phyloP scores from a whole-genome alignment of 371 early-diverging fungal genomes.

The Mortierella sp. region DNA sequence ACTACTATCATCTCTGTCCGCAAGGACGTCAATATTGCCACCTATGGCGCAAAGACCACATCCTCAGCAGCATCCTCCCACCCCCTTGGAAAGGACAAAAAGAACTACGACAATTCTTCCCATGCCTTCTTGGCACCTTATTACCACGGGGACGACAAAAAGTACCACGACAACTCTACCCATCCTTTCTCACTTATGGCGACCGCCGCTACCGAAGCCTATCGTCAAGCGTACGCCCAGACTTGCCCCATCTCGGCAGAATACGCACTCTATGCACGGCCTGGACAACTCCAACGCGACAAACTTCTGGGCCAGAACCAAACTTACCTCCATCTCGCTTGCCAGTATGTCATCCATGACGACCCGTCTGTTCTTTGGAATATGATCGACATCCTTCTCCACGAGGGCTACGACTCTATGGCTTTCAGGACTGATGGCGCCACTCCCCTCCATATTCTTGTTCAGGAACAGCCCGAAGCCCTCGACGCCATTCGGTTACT shows the following conservation, averaged over 20 bases:
- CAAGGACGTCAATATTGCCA: not conserved
- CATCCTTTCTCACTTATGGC: slow-evolving; percentile 41
- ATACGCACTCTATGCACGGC: slow-evolving; percentile 49
- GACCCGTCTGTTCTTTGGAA: slow-evolving; percentile 49
- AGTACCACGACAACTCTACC: slow-evolving; percentile 31
- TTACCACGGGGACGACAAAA: not conserved
- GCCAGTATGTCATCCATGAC: slow-evolving; percentile 39
- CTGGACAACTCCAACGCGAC: slow-evolving; percentile 45
- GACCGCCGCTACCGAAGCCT: slow-evolving; percentile 21
- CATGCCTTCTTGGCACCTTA: too few relatives aligned
- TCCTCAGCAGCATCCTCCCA: not conserved
- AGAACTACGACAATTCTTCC: too few relatives aligned
- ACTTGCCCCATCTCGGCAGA: slow-evolving; percentile 38
- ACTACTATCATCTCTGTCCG: not conserved
- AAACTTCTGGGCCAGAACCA: slow-evolving; percentile 41
- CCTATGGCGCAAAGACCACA: not conserved
- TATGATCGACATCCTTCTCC: slow-evolving; percentile 52
- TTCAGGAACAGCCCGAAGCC: slow-evolving; percentile 52
- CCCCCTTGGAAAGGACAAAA: not conserved
- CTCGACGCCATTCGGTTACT: slow-evolving; percentile 45
- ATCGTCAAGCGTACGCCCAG: slow-evolving; percentile 6
- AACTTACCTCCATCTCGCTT: slow-evolving; percentile 49
- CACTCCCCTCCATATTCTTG: slow-evolving; percentile 50
- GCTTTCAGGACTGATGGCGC: slow-evolving; percentile 44
- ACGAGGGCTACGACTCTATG: slow-evolving; percentile 53